A percentile compares a stretch with the other conserved stretches of the same genome.
Evolutionary conservation across 2,329 filamentous ascomycete genomes (phyloP).

Genomic region (Alternaria viburni): DNA sequence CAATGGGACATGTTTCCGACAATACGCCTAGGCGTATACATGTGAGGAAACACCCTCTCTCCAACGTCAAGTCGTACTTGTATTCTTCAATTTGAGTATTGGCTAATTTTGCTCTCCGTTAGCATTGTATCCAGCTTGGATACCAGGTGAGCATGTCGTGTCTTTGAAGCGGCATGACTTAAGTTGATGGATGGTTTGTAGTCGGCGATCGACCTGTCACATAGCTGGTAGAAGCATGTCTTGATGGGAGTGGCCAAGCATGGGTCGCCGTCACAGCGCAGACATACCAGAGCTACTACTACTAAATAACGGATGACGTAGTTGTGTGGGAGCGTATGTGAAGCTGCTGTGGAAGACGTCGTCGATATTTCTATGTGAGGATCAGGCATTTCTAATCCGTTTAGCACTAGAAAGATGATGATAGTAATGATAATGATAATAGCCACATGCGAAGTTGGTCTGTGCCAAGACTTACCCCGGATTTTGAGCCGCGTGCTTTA

Average conservation of each 20-base stretch:
- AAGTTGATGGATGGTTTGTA: background rate
- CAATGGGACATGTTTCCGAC: too few relatives aligned
- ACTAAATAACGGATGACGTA: background rate
- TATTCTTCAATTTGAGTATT: background rate
- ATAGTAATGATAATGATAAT: background rate
- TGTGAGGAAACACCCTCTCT: too few relatives aligned
- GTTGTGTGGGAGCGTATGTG: background rate
- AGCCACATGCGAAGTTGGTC: background rate
- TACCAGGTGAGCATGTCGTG: fast-evolving
- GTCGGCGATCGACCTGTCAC: background rate
- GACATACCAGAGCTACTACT: background rate
- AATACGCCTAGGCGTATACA: too few relatives aligned
- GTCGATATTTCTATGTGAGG: background rate
- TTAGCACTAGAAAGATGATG: background rate
- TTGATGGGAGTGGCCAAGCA: background rate
- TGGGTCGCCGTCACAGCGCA: background rate
- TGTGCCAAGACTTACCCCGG: too few relatives aligned
- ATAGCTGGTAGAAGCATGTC: background rate
- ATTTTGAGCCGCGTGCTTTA: too few relatives aligned
- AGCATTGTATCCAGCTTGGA: background rate
- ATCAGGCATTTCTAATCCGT: background rate
- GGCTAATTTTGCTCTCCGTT: background rate
- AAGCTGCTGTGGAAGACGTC: background rate
- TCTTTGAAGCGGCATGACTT: background rate
- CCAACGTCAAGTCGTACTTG: too few relatives aligned